Base-by-base conservation (phyloP, 208 protist species). In the Trypanosoma conorhini region DNA sequence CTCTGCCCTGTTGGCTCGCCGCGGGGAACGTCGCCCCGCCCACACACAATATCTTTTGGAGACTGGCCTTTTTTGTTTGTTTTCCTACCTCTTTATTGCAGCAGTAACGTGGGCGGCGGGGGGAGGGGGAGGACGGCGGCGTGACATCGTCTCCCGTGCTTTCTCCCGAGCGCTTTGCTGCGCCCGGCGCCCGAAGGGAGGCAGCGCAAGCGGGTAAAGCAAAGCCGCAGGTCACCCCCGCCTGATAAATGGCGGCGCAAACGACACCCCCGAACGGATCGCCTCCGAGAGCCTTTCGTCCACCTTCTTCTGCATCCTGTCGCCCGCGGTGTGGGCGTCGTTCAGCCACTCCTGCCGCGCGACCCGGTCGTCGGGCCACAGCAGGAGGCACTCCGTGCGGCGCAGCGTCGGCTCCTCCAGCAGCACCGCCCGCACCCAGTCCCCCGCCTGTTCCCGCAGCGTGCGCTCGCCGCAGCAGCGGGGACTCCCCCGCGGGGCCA, bases 361-460 rank as follows among this genome's bases (percentile, higher is more conserved):
- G 3, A 66, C 50, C 26, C 9, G 40, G 33, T 59, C 30, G 3
- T 59, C 40, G 3, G 38, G 22, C 31, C 31, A 24, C 21, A 48
- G 19, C 19, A 50, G 3, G 22, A 52, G 44, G 30, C 33, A 19
- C 30, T 19, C 50, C 9, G 31, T 57, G n/a, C 22, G 57, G 10
- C 33, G 44, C 10, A 74, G 69, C n/a, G 19, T 22, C 24, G 59
- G 1, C 35, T 61, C 69, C 44, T 70, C 70, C 22, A 51, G 19
- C 19, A 69, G 13, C n/a, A 64, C 38, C 10, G 70, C 62, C 30
- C 63, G 33, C 56, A 69, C 44, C 62, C 62, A 76, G 28, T 76
- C 70, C 60, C n/a, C 46, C 17, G 55, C 30, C 35, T 76, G 70
- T 19, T 54, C 52, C 9, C 54, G 42, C 7, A 76, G 31, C 24